Percentiles rank a stretch among this genome's conserved stretches.
These are phyloP conservation scores for Phytophthora agathidicida DNA, from an alignment of 352 stramenopile species.

Conservation along the genomic window DNA sequence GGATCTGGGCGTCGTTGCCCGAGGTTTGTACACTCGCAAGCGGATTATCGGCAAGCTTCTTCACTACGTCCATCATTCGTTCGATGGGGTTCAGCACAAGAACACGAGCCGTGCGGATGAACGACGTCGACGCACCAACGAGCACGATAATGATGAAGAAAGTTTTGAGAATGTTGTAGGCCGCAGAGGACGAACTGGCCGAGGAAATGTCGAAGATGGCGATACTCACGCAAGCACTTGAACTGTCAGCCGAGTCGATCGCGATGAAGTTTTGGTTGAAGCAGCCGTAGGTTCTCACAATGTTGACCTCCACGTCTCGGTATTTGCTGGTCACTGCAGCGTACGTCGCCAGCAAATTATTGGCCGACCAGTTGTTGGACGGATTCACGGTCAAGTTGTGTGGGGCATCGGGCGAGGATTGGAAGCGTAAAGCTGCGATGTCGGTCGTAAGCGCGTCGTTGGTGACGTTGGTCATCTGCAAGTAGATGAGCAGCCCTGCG, in stretches of 20 bases:
- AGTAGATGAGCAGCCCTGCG: slow-evolving; percentile 53
- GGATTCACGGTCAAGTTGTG: slow-evolving; percentile 70
- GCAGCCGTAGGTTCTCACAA: slow-evolving; percentile 80
- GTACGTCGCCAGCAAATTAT: slow-evolving; percentile 49
- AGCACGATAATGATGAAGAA: slow-evolving; percentile 88
- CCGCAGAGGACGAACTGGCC: slow-evolving; percentile 48
- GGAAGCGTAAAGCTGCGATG: slow-evolving; percentile 55
- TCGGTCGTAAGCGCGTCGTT: slow-evolving; percentile 36
- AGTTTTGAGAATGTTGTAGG: slow-evolving; percentile 89
- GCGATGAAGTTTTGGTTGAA: slow-evolving; percentile 71
- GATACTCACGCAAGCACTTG: slow-evolving; percentile 68
- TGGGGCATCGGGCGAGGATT: slow-evolving; percentile 40
- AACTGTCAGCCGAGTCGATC: slow-evolving; percentile 51
- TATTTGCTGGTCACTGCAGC: slow-evolving; percentile 43
- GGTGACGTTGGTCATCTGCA: slow-evolving; percentile 66
- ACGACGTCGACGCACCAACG: slow-evolving; percentile 78
- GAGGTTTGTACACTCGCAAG: slow-evolving; percentile 83
- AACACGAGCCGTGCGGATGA: slow-evolving; percentile 82
- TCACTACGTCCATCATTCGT: slow-evolving; percentile 91
- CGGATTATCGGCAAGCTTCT: slow-evolving; percentile 89
- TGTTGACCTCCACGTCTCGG: slow-evolving; percentile 66
- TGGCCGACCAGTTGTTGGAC: slow-evolving; percentile 56
- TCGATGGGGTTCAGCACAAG: slow-evolving; percentile 91
- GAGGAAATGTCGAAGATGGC: slow-evolving; percentile 88
- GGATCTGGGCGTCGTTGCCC: slow-evolving; percentile 64